phyloP scores from a whole-genome alignment of 2,329 filamentous ascomycete species.

The Exophiala dermatitidis region DNA sequence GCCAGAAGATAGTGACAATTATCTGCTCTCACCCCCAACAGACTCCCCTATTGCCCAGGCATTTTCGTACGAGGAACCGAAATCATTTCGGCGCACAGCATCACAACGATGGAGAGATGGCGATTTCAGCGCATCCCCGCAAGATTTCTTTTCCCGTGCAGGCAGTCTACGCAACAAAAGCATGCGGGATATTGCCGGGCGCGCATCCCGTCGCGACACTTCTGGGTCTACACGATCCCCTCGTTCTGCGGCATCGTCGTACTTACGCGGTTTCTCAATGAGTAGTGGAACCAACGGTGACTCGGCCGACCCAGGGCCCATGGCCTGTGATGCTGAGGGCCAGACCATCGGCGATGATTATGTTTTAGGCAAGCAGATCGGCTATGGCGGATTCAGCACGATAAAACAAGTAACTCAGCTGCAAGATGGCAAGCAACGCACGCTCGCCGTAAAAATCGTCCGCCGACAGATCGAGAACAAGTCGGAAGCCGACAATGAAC shows the following conservation, averaged over 20 bases:
- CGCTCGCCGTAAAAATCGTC: constrained; percentile 59
- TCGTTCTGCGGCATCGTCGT: constrained; percentile 53
- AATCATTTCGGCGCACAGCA: constrained; percentile 22
- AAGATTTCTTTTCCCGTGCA: constrained; percentile 27
- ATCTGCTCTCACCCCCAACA: constrained; percentile 16
- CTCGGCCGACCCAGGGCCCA: constrained; percentile 29
- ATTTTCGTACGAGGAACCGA: constrained; percentile 24
- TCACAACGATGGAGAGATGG: constrained; percentile 27
- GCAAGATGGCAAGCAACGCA: constrained; percentile 47
- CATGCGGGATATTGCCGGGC: constrained; percentile 15
- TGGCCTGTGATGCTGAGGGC: constrained; percentile 58
- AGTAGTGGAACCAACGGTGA: constrained; percentile 36
- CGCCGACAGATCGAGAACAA: constrained; percentile 51
- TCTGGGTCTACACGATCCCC: constrained; percentile 41
- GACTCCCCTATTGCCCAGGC: constrained; percentile 17
- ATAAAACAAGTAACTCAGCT: constrained; percentile 62
- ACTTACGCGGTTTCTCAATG: constrained; percentile 43
- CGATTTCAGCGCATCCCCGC: constrained; percentile 34
- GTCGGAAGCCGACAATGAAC: constrained; percentile 56
- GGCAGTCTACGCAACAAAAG: constrained; percentile 25
- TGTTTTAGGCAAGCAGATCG: constrained; percentile 60
- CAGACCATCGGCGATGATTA: constrained; percentile 61
- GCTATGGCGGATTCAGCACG: constrained; percentile 58
- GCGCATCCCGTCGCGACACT: constrained; percentile 22
- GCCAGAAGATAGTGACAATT: constrained; percentile 13